phyloP scores from a whole-genome alignment of 2,329 filamentous ascomycete genomes.

The Fusarium circinatum region DNA sequence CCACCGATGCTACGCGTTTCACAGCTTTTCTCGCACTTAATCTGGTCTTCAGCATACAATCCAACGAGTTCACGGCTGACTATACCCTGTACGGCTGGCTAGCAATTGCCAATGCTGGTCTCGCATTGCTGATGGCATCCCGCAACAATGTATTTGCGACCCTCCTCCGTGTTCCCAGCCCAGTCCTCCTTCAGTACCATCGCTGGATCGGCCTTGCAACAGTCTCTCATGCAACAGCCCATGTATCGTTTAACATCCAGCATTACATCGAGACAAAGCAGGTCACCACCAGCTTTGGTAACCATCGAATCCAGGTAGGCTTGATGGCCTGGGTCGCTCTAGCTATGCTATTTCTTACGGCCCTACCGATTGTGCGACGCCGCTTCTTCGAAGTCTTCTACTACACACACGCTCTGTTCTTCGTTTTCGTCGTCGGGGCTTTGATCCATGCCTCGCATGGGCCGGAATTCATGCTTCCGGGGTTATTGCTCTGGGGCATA shows the following conservation, averaged over 20 bases:
- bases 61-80: background rate
- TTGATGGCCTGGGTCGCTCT: background rate
- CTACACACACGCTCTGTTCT: background rate
- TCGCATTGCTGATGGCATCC: background rate
- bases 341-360: background rate
- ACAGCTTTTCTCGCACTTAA: background rate
- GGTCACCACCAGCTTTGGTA: background rate
- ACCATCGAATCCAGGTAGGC: background rate
- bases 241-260: background rate
- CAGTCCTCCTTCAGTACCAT: background rate
- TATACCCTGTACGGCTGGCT: background rate
- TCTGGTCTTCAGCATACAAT: background rate
- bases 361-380: background rate
- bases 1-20: background rate
- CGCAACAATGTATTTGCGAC: background rate
- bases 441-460: background rate
- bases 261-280: background rate
- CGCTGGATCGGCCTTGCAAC: background rate
- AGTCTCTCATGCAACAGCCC: background rate
- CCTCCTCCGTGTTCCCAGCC: background rate
- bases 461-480: background rate
- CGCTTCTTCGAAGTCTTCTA: background rate
- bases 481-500: background rate
- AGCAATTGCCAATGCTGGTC: background rate
- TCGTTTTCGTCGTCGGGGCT: background rate